These are phyloP conservation scores for Plasmopara viticola DNA, from an alignment of 352 stramenopile species.

Conservation along the genomic window DNA sequence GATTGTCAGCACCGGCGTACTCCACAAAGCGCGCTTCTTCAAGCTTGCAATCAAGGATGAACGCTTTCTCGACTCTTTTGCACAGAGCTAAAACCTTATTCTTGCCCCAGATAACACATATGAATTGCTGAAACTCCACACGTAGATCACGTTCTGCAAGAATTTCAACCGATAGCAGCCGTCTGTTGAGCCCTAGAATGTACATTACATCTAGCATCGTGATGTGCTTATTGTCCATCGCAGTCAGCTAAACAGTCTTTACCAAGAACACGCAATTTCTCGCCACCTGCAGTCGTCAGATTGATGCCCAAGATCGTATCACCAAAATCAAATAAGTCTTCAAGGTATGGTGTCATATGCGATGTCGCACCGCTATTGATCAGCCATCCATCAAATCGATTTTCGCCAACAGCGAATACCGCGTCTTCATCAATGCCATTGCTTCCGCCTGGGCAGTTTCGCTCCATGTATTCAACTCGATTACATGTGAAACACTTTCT, in stretches of 20 bases:
- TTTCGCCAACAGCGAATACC: not conserved
- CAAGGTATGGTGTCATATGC: slow-evolving; percentile 9
- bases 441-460: not conserved
- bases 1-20: no score
- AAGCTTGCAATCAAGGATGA: no score
- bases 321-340: not conserved
- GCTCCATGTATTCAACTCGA: not conserved
- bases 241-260: slow-evolving; percentile 5
- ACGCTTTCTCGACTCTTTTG: no score
- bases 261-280: slow-evolving; percentile 3
- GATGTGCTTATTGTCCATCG: slow-evolving; percentile 2
- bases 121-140: no score
- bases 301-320: not conserved
- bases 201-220: slow-evolving; percentile 4
- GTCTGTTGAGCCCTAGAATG: slow-evolving; percentile 3
- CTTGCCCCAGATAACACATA: no score
- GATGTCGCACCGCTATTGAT: slow-evolving; percentile 2
- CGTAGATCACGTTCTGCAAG: slow-evolving; percentile 2
- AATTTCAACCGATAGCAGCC: slow-evolving; percentile 5
- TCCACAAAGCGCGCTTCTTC: no score
- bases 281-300: not conserved
- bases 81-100: no score
- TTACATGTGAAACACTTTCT: not conserved
- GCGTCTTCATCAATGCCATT: not conserved
- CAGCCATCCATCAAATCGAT: not conserved